Evolutionary conservation across 176 grass and related monocot species (phyloP), one percentile per base, ranked within the genome.

Genomic region (Phoenix dactylifera): DNA sequence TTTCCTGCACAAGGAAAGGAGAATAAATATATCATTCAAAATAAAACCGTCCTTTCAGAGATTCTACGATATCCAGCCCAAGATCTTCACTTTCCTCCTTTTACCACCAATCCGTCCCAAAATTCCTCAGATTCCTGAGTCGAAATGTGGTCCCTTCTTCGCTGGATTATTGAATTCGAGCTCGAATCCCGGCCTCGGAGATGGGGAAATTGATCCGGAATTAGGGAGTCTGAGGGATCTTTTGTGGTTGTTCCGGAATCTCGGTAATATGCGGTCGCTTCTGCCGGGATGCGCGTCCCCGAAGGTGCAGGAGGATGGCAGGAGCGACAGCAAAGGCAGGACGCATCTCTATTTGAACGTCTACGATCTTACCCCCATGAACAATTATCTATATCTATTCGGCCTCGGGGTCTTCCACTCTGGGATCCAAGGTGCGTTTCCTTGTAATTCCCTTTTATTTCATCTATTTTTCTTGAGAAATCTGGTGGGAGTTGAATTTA

Each of bases 301-400:
- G 65, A 50, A 59, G 57, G 57, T 5, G 22, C 20, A 7, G 22
- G 5, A 26, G 65, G 30, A 55, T 35, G 30, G 60, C 17, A 15
- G 12, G 52, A 1, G 51, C 25, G 65, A 39, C 10, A 26, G n/a
- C 63, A 58, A 55, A 18, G 55, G 12, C 57, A 16, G 22, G 5
- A 65, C 67, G 15, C 62, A 53, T 24, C 50, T 89, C 3, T 97
- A 78, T 72, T 70, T 97, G 60, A 97, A 97, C 72, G 20, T 39
- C 35, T 39, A 12, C 35, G 9, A 39, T 39, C 35, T 39, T 39
- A 39, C 35, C 35, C 35, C 35, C 35, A 12, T 39, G 35, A 39
- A 39, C 35, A 39, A 39, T 39, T 39, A 35, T 35, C 32, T 35
- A 6, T 9, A 35, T 35, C 35, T 39, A 12, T 39, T 12, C 9